Base-by-base conservation (phyloP, 495 filamentous ascomycete genomes). In the Aspergillus saccharolyticus region DNA sequence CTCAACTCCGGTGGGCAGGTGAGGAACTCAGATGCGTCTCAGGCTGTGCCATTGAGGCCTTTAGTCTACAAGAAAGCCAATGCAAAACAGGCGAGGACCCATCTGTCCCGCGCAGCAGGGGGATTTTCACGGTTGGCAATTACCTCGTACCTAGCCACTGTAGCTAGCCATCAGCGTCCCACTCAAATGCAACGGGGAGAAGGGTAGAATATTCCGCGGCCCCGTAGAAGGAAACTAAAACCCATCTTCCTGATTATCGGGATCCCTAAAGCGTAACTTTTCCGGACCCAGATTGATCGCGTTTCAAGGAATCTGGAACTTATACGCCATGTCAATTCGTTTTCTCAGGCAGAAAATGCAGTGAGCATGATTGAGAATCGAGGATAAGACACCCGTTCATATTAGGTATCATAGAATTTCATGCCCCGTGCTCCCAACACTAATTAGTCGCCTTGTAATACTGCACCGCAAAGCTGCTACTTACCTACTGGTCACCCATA, bases 201-300 rank as follows among this genome's bases (percentile, higher is more conserved):
- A 52, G 47, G 24, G 59, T 55, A 30, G 58, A 59, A 56, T 56
- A 56, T 63, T 63, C 63, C 58, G 60, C 63, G 55, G 53, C 20
- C 55, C 46, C 57, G 60, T 59, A 58, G 49, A 49, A 46, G 1
- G 24, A 52, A 42, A 28, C 63, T 66, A 66, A 56, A 54, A 51
- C 56, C 55, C 22, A 58, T 61, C 56, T 59, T 52, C 61, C 61
- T 60, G 59, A 57, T 64, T 59, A 57, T 59, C 59, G 64, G 64
- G 61, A 63, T 56, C 55, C 44, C 50, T 55, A 28, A 51, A 43
- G 43, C 50, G 19, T 30, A 46, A 19, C 47, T 48, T 53, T 46
- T 43, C 52, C 60, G 6, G 49, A 56, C 28, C 42, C 54, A 58
- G 53, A 19, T 14, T 50, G 7, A 16, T 50, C 22, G 10, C 22